A percentile compares a stretch with the other conserved stretches of the same genome.
phyloP scores from a whole-genome alignment of 2,329 filamentous ascomycete genomes.

The Beauveria caledonica region DNA sequence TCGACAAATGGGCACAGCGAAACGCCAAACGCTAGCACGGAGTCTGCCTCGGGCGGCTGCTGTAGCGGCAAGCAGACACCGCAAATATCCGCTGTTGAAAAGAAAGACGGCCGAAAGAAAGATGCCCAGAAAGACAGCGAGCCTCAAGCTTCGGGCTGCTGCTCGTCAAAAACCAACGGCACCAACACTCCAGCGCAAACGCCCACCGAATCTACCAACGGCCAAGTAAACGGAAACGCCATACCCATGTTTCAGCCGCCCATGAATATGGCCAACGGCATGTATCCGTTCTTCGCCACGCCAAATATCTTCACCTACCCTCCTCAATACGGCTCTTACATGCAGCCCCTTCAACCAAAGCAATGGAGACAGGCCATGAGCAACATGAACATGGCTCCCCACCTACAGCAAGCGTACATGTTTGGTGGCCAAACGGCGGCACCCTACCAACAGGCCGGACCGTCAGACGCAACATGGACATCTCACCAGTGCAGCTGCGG shows the following conservation, averaged over 20 bases:
- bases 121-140: constrained; percentile 1
- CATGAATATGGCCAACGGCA: constrained; percentile 29
- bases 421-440: constrained; percentile 19
- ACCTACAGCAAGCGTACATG: constrained; percentile 18
- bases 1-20: constrained; percentile 19
- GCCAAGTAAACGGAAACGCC: constrained; percentile 14
- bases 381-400: constrained; percentile 30
- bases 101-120: neutral
- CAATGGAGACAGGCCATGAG: constrained; percentile 43
- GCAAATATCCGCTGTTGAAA: neutral
- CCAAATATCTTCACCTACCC: constrained; percentile 45
- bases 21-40: neutral
- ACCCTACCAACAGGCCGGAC: constrained; percentile 16
- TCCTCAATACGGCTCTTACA: constrained; percentile 44
- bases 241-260: constrained; percentile 29
- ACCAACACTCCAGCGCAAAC: neutral
- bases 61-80: constrained; percentile 14
- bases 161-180: constrained; percentile 24
- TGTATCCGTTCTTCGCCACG: constrained; percentile 34
- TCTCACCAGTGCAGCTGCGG: constrained; percentile 52
- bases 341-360: constrained; percentile 46
- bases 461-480: constrained; percentile 22
- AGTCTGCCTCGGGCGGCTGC: constrained; percentile 16
- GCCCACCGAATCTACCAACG: constrained; percentile 21
- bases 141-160: constrained; percentile 24